phyloP scores from a whole-genome alignment of 805 yeast genomes.

The Zygosaccharomyces kombuchaensis region DNA sequence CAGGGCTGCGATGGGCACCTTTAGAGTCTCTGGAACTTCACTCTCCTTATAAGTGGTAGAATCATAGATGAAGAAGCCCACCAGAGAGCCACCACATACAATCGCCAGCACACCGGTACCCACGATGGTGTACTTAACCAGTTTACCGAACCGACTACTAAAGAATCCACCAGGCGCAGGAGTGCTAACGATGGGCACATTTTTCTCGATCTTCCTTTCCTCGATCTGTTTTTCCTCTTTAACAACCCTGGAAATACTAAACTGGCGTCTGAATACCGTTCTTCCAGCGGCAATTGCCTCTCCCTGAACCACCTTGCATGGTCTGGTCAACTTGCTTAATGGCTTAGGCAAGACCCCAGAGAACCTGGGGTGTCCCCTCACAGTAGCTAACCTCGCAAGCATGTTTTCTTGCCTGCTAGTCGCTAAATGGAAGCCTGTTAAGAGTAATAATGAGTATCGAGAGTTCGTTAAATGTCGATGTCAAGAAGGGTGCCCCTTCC shows the following conservation, averaged over 20 bases:
- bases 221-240: constrained; percentile 9
- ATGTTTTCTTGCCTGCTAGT: background rate
- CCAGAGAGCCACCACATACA: constrained; percentile 39
- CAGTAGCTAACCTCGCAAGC: constrained; percentile 4
- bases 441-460: background rate
- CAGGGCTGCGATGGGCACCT: constrained; percentile 50
- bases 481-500: background rate
- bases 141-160: constrained; percentile 30
- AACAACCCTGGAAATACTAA: constrained; percentile 1
- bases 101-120: constrained; percentile 43
- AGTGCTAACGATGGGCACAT: background rate
- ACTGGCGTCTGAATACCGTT: constrained; percentile 5
- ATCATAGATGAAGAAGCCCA: constrained; percentile 59
- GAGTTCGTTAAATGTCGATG: background rate
- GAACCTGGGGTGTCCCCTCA: background rate
- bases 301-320: background rate
- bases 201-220: constrained; percentile 2
- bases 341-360: background rate
- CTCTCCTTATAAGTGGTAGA: constrained; percentile 55
- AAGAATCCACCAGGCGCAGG: constrained; percentile 4
- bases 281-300: background rate
- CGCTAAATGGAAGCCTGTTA: background rate
- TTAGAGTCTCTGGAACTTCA: constrained; percentile 40
- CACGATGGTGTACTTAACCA: constrained; percentile 35
- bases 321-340: background rate